phyloP scores from a whole-genome alignment of 1,139 yeast species.

The Martiniozyma asiatica region DNA sequence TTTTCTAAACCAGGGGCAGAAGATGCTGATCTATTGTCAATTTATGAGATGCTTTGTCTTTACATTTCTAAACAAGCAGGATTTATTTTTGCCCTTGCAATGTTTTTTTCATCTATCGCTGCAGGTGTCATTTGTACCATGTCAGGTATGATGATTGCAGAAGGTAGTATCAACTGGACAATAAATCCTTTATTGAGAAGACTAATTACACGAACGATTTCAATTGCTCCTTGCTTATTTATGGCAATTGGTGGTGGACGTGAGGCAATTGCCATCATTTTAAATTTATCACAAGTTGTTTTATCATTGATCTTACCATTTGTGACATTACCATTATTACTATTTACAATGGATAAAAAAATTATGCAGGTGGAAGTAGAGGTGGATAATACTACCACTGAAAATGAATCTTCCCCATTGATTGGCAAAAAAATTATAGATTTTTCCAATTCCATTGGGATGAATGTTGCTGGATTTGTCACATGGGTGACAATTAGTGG shows the following conservation, averaged over 20 bases:
- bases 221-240: constrained; percentile 59
- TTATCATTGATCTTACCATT: constrained; percentile 59
- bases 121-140: constrained; percentile 77
- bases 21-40: constrained; percentile 67
- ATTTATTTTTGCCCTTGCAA: constrained; percentile 57
- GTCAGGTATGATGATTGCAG: constrained; percentile 74
- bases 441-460: constrained; percentile 54
- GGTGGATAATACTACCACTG: constrained; percentile 7
- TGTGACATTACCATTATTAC: constrained; percentile 80
- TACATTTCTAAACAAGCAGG: constrained; percentile 65
- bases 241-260: constrained; percentile 57
- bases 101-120: constrained; percentile 67
- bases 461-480: constrained; percentile 41
- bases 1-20: constrained; percentile 48
- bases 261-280: constrained; percentile 54
- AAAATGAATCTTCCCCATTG: constrained; percentile 2
- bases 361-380: constrained; percentile 42
- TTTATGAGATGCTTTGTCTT: constrained; percentile 47
- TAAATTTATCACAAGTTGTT: constrained; percentile 67
- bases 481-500: constrained; percentile 67
- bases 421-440: constrained; percentile 23
- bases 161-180: constrained; percentile 68
- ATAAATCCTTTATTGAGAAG: constrained; percentile 60
- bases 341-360: constrained; percentile 63
- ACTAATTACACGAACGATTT: constrained; percentile 56